These are phyloP conservation scores for Allomyces javanicus DNA, from an alignment of 192 early-diverging fungal species.

Conservation along the genomic window DNA sequence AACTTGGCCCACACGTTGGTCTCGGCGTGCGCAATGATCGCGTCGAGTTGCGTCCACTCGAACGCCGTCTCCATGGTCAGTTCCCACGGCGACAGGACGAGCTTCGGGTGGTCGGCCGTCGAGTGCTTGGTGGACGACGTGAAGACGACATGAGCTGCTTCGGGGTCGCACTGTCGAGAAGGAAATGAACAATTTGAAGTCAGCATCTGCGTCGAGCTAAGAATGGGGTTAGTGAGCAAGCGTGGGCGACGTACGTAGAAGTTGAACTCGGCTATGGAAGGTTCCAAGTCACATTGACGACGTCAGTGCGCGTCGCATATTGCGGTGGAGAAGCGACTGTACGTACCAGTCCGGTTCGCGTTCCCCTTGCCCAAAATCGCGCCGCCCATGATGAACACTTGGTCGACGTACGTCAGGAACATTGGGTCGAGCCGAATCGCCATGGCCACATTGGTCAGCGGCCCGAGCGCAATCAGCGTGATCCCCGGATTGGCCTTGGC, in stretches of 20 bases:
- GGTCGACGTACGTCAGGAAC: slow-evolving; percentile 22
- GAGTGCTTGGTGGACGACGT: neutral
- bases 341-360: slow-evolving; percentile 16
- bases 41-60: neutral
- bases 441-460: slow-evolving; percentile 27
- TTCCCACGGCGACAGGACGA: neutral
- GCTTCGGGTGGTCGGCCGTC: neutral
- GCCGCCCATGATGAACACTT: slow-evolving; percentile 25
- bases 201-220: no score
- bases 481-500: slow-evolving; percentile 14
- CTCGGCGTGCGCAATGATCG: neutral
- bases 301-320: neutral
- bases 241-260: no score
- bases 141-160: slow-evolving; percentile 5
- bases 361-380: slow-evolving; percentile 21
- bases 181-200: neutral
- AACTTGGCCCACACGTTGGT: neutral
- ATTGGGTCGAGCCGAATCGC: slow-evolving; percentile 21
- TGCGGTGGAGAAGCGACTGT: neutral
- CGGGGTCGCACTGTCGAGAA: neutral
- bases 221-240: no score
- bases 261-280: no score
- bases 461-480: slow-evolving; percentile 19
- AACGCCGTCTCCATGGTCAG: neutral
- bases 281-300: no score